Percentiles rank a stretch among this genome's conserved stretches.
These are phyloP conservation scores for Zasmidium cellare DNA, from an alignment of 2,329 filamentous ascomycete species.

Conservation along the genomic window DNA sequence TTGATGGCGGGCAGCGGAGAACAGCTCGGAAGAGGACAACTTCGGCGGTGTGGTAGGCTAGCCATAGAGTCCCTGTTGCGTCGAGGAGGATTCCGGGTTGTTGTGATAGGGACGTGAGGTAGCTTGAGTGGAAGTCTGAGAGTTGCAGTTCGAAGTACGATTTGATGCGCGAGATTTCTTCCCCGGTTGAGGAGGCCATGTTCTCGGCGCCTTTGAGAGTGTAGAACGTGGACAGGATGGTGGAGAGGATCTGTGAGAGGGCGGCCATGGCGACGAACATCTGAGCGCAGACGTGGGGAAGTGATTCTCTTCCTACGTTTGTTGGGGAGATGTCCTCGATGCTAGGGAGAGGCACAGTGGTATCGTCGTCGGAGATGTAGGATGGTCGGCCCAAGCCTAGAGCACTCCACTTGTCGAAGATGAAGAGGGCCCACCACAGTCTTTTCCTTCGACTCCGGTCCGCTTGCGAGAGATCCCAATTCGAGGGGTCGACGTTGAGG, in stretches of 20 bases:
- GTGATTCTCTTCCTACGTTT: slow-evolving; percentile 16
- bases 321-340: slow-evolving; percentile 16
- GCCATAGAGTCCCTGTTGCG: slow-evolving; percentile 22
- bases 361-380: slow-evolving; percentile 22
- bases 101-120: slow-evolving; percentile 12
- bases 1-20: slow-evolving; percentile 17
- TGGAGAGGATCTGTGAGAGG: slow-evolving; percentile 23
- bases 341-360: slow-evolving; percentile 16
- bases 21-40: slow-evolving; percentile 22
- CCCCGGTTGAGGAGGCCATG: slow-evolving; percentile 7
- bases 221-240: slow-evolving; percentile 22
- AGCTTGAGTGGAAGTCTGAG: slow-evolving; percentile 13
- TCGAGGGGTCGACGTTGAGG: slow-evolving; percentile 21
- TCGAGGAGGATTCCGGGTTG: slow-evolving; percentile 20
- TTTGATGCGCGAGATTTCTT: slow-evolving; percentile 12
- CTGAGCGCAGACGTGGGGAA: slow-evolving; percentile 16
- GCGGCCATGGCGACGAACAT: slow-evolving; percentile 27
- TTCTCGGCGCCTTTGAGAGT: slow-evolving; percentile 18
- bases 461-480: slow-evolving; percentile 18
- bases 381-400: slow-evolving; percentile 22
- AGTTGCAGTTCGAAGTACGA: slow-evolving; percentile 22
- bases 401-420: slow-evolving; percentile 23
- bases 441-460: slow-evolving; percentile 21
- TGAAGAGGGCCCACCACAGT: slow-evolving; percentile 25
- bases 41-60: slow-evolving; percentile 21